Percentiles rank a stretch among this genome's conserved stretches.
Conservation (phyloP, 2,329 filamentous ascomycete genomes). For the Aspergillus chevalieri region DNA sequence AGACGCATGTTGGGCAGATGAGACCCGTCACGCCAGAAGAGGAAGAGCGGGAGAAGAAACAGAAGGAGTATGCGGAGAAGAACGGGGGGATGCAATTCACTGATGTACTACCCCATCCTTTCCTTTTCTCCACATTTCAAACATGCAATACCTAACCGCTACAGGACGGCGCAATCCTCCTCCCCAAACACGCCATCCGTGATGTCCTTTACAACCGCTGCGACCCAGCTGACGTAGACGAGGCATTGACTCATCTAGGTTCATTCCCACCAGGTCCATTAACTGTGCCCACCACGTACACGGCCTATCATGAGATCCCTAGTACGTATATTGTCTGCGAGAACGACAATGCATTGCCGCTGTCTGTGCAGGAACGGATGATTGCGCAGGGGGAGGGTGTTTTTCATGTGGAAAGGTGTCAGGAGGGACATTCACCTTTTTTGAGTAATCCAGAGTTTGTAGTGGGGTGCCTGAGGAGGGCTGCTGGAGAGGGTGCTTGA, state of each 20-base stretch:
- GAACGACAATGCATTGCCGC: conserved; percentile 19
- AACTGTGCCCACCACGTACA: conserved; percentile 21
- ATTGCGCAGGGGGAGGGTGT: conserved; percentile 19
- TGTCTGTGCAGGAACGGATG: conserved; percentile 19
- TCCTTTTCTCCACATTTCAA: background rate
- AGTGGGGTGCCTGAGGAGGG: conserved; percentile 18
- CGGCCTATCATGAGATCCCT: conserved; percentile 22
- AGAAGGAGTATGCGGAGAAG: conserved; percentile 10
- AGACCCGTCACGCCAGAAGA: conserved; percentile 18
- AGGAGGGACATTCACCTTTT: conserved; percentile 25
- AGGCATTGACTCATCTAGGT: conserved; percentile 18
- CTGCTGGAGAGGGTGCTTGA: conserved; percentile 15
- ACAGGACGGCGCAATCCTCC: conserved; percentile 19
- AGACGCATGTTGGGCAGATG: conserved; percentile 18
- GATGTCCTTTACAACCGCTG: conserved; percentile 20
- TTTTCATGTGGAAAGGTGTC: conserved; percentile 21
- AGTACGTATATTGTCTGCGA: conserved; percentile 25
- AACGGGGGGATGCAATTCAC: conserved; percentile 12
- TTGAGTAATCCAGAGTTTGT: conserved; percentile 22
- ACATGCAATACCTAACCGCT: background rate
- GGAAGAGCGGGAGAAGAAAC: conserved; percentile 13
- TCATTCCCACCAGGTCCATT: conserved; percentile 19
- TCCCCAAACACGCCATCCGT: conserved; percentile 11
- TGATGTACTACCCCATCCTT: conserved; percentile 9
- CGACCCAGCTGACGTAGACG: conserved; percentile 16